Base-by-base conservation (phyloP, 306 rosid genomes). In the Acacia acuminata region DNA sequence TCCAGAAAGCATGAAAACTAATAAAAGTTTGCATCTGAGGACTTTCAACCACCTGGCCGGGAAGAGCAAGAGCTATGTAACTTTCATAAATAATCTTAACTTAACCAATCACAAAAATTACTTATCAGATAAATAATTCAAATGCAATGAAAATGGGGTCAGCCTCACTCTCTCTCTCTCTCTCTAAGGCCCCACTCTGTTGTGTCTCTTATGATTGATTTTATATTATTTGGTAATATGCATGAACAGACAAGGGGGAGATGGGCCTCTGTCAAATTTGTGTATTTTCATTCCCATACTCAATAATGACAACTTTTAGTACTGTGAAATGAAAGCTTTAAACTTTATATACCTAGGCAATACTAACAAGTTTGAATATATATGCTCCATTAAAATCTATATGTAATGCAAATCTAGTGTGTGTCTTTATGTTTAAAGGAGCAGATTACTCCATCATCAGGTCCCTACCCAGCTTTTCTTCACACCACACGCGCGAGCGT, bases 381-480 rank as follows among this genome's bases (percentile, higher is more conserved):
- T 63, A 63, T 63, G 69, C 38, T 27, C 38, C 69, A 12, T 63
- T 38, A 25, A 63, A 63, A 63, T 63, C 69, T 25, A 4, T 27
- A 12, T 63, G 83, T 60, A 55, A 47, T 77, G 56, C 77, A 77
- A 56, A 77, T 77, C 79, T 56, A 48, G 78, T 69, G 79, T 81
- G 79, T 77, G 76, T 51, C 75, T 47, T 50, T 14, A 70, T 75
- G 71, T 73, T 79, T 69, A 77, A 83, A 56, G 44, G 71, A 30
- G 20, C 40, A 70, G 77, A 40, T 71, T 83, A 64, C 80, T 72
- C 64, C 86, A 83, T 79, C 77, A 71, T 44, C 48, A 45, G 64
- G 74, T 65, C 84, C 81, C 88, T 82, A 75, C 84, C 84, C 61
- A 79, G 8, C 77, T 79, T 82, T 66, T 76, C 47, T 50, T 82